Conservation (phyloP, 176 grass and related monocot species). For the Zoysia japonica region DNA sequence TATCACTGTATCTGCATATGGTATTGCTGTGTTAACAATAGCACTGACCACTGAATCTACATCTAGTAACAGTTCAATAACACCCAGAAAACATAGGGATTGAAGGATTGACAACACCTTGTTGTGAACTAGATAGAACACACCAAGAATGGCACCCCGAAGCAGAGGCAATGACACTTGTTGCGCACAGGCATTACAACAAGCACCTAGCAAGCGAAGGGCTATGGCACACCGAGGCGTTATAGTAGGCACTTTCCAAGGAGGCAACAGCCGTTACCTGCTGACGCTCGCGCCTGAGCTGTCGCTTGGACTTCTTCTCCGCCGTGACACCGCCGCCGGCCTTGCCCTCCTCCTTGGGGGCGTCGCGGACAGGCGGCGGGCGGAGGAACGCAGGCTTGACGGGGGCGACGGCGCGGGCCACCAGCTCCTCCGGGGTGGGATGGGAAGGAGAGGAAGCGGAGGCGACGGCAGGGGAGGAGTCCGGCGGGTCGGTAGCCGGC, state of each 20-base stretch:
- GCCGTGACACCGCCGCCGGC: conserved; percentile 35
- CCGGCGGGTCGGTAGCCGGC: conserved; percentile 26
- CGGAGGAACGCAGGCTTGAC: conserved; percentile 74
- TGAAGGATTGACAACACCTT: neutral
- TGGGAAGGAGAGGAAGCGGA: neutral
- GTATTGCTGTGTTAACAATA: neutral
- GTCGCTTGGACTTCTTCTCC: conserved; percentile 88
- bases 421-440: conserved; percentile 68
- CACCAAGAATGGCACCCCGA: neutral
- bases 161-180: neutral
- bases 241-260: neutral
- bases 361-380: conserved; percentile 58
- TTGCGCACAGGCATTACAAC: conserved; percentile 24
- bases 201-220: conserved; percentile 29
- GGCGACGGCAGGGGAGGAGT: neutral
- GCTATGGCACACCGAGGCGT: neutral
- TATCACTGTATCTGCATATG: neutral
- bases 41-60: neutral
- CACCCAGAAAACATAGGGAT: neutral
- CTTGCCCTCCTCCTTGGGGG: conserved; percentile 42
- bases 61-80: neutral
- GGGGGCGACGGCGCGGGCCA: conserved; percentile 66
- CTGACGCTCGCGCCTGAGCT: conserved; percentile 78
- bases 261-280: conserved; percentile 43
- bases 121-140: neutral